A percentile compares a stretch with the other conserved stretches of the same genome.
Conservation (phyloP, 140 eudicot genomes). For the Erigeron philadelphicus region DNA sequence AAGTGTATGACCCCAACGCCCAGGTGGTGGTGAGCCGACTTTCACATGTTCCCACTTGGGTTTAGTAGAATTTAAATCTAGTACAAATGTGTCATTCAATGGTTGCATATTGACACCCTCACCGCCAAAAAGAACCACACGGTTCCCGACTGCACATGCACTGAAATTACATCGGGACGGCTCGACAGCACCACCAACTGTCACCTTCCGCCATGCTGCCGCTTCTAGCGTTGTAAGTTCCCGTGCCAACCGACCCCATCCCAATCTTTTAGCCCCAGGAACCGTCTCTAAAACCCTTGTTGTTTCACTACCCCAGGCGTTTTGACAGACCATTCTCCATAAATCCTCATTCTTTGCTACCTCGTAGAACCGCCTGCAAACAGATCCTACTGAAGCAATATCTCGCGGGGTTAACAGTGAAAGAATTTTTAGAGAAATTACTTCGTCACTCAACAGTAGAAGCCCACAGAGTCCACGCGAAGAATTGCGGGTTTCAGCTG, state of each 20-base stretch:
- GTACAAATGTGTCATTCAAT: constrained; percentile 76
- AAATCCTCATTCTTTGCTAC: constrained; percentile 68
- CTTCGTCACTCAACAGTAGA: constrained; percentile 71
- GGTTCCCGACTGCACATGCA: constrained; percentile 87
- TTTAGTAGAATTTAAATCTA: constrained; percentile 58
- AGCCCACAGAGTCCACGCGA: constrained; percentile 59
- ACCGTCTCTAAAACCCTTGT: constrained; percentile 67
- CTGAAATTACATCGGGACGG: constrained; percentile 92
- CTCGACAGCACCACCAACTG: constrained; percentile 73
- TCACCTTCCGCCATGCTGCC: constrained; percentile 74
- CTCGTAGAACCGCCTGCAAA: constrained; percentile 55
- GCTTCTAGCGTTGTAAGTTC: constrained; percentile 89
- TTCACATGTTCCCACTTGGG: constrained; percentile 85
- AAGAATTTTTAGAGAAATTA: constrained; percentile 54
- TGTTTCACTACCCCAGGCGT: constrained; percentile 82
- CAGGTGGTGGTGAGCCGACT: constrained; percentile 79
- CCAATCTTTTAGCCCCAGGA: constrained; percentile 74
- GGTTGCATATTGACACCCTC: constrained; percentile 89
- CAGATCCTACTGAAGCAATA: constrained; percentile 77
- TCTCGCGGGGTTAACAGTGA: constrained; percentile 74
- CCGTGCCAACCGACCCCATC: constrained; percentile 83
- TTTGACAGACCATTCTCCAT: constrained; percentile 88
- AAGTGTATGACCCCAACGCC: constrained; percentile 86
- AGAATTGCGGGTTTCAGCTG: constrained; percentile 39
- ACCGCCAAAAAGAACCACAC: constrained; percentile 78